Conservation (phyloP, 306 rosid species). For the Neltuma alba region DNA sequence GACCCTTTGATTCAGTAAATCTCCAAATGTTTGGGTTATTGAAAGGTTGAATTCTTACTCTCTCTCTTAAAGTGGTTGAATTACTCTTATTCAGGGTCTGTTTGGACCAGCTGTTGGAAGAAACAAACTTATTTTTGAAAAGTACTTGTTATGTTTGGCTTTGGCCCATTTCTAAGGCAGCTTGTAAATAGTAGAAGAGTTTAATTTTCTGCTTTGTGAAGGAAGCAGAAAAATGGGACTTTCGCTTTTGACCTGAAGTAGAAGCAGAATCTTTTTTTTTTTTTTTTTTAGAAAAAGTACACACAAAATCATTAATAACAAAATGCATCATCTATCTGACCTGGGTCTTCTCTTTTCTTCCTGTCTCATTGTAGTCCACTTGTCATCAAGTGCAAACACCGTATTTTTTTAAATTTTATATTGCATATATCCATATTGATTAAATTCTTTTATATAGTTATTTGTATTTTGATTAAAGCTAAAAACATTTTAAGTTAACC, state of each 20-base stretch:
- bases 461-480: background rate
- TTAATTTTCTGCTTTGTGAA: background rate
- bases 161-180: background rate
- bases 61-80: background rate
- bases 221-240: background rate
- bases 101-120: background rate
- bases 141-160: background rate
- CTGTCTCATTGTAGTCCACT: background rate
- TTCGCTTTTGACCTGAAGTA: background rate
- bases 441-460: background rate
- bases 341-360: background rate
- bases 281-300: background rate
- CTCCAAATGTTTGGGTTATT: background rate
- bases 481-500: background rate
- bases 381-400: background rate
- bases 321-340: background rate
- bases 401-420: background rate
- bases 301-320: background rate
- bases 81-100: background rate
- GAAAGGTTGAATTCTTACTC: background rate
- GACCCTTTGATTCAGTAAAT: background rate
- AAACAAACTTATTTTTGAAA: background rate
- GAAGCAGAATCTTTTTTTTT: background rate
- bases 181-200: background rate
- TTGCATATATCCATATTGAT: background rate